Percentiles rank a stretch among this genome's conserved stretches.
These are phyloP conservation scores for Aureobasidium zeae DNA, from an alignment of 2,329 filamentous ascomycete genomes.

Conservation along the genomic window DNA sequence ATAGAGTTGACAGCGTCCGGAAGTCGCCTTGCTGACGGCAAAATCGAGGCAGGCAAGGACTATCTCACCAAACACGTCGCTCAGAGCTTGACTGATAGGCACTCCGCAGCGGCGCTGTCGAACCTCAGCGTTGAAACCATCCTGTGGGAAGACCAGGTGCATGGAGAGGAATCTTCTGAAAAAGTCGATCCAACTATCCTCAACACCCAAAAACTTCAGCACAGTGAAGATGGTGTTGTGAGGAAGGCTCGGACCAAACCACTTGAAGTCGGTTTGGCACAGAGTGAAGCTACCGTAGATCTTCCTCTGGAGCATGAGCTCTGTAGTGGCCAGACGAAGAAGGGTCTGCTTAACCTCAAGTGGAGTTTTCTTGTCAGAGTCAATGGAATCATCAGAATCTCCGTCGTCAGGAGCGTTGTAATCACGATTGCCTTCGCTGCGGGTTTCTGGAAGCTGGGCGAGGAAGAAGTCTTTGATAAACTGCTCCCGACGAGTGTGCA, in stretches of 20 bases:
- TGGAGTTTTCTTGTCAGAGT: conserved; percentile 31
- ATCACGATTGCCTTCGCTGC: conserved; percentile 31
- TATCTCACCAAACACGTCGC: conserved; percentile 50
- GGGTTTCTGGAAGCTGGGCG: conserved; percentile 42
- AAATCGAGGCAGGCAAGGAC: conserved; percentile 58
- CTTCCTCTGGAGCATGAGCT: conserved; percentile 43
- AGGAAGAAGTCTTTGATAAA: conserved; percentile 45
- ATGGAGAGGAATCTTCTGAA: conserved; percentile 51
- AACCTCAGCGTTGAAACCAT: conserved; percentile 38
- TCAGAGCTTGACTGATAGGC: conserved; percentile 51
- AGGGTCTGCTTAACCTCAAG: conserved; percentile 47
- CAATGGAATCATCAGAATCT: conserved; percentile 32
- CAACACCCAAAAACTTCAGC: conserved; percentile 51
- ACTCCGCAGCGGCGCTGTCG: conserved; percentile 47
- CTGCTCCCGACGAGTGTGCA: conserved; percentile 26
- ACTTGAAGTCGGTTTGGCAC: conserved; percentile 49
- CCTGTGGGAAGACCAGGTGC: conserved; percentile 49
- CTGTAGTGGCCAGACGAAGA: conserved; percentile 48
- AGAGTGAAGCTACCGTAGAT: conserved; percentile 44
- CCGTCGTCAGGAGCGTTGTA: conserved; percentile 29
- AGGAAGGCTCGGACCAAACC: conserved; percentile 49
- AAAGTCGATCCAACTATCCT: conserved; percentile 47
- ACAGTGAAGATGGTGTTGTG: conserved; percentile 52
- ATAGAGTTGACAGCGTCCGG: conserved; percentile 45
- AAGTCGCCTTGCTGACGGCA: conserved; percentile 50